phyloP scores from a whole-genome alignment of 1,139 yeast species.

The Kodamaea ohmeri region DNA sequence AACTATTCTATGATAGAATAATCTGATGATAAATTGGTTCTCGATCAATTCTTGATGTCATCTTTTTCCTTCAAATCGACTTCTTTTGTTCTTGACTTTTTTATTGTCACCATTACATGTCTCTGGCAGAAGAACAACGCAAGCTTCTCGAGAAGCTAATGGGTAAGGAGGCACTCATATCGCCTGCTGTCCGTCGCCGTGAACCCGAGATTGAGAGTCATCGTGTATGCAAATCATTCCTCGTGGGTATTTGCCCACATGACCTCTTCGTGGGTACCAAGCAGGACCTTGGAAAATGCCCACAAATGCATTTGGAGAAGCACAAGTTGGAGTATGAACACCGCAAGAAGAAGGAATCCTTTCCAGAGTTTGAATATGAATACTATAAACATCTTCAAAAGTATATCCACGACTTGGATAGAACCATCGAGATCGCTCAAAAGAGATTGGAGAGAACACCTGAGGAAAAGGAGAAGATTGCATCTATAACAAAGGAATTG shows the following conservation, averaged over 20 bases:
- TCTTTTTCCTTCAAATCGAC: not conserved
- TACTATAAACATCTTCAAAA: slow-evolving; percentile 54
- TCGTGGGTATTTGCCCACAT: slow-evolving; percentile 88
- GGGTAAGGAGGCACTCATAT: slow-evolving; percentile 61
- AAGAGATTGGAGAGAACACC: slow-evolving; percentile 72
- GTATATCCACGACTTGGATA: slow-evolving; percentile 65
- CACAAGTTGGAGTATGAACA: slow-evolving; percentile 70
- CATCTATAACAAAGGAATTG: slow-evolving; percentile 60
- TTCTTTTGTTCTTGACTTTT: too few species aligned
- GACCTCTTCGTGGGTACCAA: slow-evolving; percentile 82
- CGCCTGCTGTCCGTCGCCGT: slow-evolving; percentile 35
- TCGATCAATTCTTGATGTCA: not conserved
- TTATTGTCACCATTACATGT: slow-evolving; percentile 2
- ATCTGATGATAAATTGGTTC: too few species aligned
- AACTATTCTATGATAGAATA: too few species aligned
- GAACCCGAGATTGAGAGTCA: slow-evolving; percentile 59
- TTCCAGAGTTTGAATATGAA: slow-evolving; percentile 71
- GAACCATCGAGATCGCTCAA: slow-evolving; percentile 62
- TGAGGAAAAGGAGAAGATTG: slow-evolving; percentile 68
- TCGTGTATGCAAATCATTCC: slow-evolving; percentile 72
- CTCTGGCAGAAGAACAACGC: slow-evolving; percentile 72
- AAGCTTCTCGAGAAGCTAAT: slow-evolving; percentile 75
- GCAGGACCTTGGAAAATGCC: slow-evolving; percentile 80
- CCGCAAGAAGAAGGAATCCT: slow-evolving; percentile 50
- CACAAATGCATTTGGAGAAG: slow-evolving; percentile 72